These are phyloP conservation scores for Phytophthora pisi DNA, from an alignment of 352 stramenopile genomes.

Conservation along the genomic window DNA sequence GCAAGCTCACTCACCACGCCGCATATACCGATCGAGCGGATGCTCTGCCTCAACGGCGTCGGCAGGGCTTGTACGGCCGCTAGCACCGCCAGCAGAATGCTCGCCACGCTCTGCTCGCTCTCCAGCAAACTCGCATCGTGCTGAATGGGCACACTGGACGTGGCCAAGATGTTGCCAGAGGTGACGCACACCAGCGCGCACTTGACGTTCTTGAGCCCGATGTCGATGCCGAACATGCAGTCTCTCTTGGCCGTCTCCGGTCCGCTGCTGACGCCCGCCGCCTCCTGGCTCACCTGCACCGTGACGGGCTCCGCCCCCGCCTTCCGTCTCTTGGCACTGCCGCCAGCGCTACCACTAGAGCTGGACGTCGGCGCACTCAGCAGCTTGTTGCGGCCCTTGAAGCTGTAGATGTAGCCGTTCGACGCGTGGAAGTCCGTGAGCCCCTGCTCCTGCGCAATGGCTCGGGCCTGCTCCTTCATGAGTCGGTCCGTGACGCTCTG, in stretches of 20 bases:
- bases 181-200: slow-evolving; percentile 48
- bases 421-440: slow-evolving; percentile 31
- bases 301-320: background rate
- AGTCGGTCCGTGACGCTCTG: slow-evolving; percentile 27
- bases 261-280: background rate
- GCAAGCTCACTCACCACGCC: slow-evolving; percentile 47
- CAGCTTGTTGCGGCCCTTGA: slow-evolving; percentile 34
- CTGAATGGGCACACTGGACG: slow-evolving; percentile 35
- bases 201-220: slow-evolving; percentile 74
- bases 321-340: slow-evolving; percentile 8
- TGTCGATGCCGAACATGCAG: slow-evolving; percentile 61
- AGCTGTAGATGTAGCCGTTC: slow-evolving; percentile 42
- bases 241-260: slow-evolving; percentile 5
- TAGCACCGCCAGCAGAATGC: slow-evolving; percentile 40
- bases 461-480: slow-evolving; percentile 34
- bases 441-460: slow-evolving; percentile 23
- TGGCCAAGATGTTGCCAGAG: slow-evolving; percentile 38
- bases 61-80: slow-evolving; percentile 40
- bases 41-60: slow-evolving; percentile 5
- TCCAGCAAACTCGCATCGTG: slow-evolving; percentile 20
- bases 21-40: slow-evolving; percentile 62
- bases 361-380: background rate
- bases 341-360: too few relatives aligned
- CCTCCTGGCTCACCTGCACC: slow-evolving; percentile 22
- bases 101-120: slow-evolving; percentile 40